These are phyloP conservation scores for Elaphomyces granulatus DNA, from an alignment of 495 filamentous ascomycete genomes.

Conservation along the genomic window DNA sequence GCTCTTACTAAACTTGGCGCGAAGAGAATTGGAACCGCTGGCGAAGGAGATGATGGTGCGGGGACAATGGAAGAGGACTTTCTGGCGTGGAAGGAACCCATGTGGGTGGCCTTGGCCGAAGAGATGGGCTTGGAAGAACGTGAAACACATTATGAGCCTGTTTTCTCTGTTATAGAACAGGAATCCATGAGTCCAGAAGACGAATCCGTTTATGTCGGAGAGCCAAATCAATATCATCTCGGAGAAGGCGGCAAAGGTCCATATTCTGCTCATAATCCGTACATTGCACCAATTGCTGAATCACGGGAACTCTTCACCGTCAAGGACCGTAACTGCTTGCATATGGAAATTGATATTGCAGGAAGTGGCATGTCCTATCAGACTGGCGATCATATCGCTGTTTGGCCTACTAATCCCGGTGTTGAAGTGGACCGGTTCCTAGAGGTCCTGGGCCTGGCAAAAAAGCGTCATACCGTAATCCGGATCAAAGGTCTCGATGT, in stretches of 20 bases:
- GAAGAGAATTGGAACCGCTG: conserved; percentile 67
- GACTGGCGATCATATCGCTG: conserved; percentile 91
- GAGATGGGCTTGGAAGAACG: conserved; percentile 85
- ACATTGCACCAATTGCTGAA: conserved; percentile 83
- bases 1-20: conserved; percentile 70
- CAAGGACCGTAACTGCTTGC: conserved; percentile 87
- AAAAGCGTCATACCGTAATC: conserved; percentile 73
- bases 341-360: conserved; percentile 89
- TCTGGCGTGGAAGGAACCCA: conserved; percentile 97
- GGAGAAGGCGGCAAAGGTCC: conserved; percentile 75
- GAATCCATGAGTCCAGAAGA: conserved; percentile 59
- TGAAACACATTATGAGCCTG: conserved; percentile 89
- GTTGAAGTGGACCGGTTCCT: conserved; percentile 87
- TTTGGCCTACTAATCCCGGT: conserved; percentile 96
- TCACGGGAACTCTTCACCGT: conserved; percentile 85
- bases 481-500: conserved; percentile 85
- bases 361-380: conserved; percentile 74
- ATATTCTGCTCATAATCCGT: conserved; percentile 93
- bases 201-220: conserved; percentile 84
- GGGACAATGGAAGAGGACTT: conserved; percentile 99
- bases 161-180: conserved; percentile 71
- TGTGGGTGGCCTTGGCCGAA: conserved; percentile 77
- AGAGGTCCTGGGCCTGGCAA: conserved; percentile 53
- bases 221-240: conserved; percentile 92
- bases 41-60: conserved; percentile 94